These are phyloP conservation scores for Cladobotryum mycophilum DNA, from an alignment of 2,329 filamentous ascomycete genomes.

Conservation along the genomic window DNA sequence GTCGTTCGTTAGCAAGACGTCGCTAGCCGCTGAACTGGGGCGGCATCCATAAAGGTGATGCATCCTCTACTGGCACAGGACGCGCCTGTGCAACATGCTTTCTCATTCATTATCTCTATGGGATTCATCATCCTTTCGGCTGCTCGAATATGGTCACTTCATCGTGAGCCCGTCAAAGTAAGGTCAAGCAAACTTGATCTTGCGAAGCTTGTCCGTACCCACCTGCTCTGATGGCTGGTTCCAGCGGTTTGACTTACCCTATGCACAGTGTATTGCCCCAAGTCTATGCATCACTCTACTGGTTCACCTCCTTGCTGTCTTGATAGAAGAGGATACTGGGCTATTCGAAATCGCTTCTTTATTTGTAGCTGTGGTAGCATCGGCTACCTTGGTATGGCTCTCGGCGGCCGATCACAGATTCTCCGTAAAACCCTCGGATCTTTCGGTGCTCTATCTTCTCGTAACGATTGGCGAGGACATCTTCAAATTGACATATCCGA, in stretches of 20 bases:
- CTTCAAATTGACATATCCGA: not conserved
- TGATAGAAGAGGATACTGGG: not conserved
- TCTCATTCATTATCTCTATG: not conserved
- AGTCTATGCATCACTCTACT: not conserved
- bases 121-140: not conserved
- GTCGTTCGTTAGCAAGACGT: no score
- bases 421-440: constrained; percentile 5
- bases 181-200: constrained; percentile 2
- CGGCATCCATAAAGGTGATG: no score
- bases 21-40: no score
- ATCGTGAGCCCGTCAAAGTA: constrained; percentile 2
- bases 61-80: no score
- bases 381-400: not conserved
- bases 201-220: constrained; percentile 3
- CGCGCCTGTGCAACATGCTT: no score
- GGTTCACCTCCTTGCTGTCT: not conserved
- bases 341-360: not conserved
- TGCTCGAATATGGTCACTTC: constrained; percentile 1
- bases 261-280: constrained; percentile 1
- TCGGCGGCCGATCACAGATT: constrained; percentile 4
- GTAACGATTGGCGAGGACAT: not conserved
- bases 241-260: no score
- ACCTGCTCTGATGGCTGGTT: not conserved
- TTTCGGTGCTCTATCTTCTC: constrained; percentile 3
- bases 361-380: constrained; percentile 1